Evolutionary conservation across 129 eudicot species (phyloP), one percentile per base, ranked within the genome.

Genomic region (Mikania micrantha): DNA sequence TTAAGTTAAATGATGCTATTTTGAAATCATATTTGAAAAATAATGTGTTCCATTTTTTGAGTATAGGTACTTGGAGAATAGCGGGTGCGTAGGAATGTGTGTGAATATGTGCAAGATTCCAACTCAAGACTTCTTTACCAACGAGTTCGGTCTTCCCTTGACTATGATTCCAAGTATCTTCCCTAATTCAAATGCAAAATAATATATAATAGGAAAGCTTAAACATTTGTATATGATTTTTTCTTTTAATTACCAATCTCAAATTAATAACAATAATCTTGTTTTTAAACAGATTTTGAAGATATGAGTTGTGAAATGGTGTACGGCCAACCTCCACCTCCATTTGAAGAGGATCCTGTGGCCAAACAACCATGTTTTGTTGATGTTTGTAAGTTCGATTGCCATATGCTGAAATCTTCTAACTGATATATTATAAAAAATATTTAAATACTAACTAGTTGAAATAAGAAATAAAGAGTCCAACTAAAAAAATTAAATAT

Each of bases 221-320:
- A 17, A 11, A 24, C 29, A 12, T 16, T 9, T 27, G 11, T 24
- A 9, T 1, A 32, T 16, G 25, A 9, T 25, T 44, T 27, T 6
- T n/a, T n/a, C n/a, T n/a, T n/a, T n/a, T n/a, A n/a, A n/a, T n/a
- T n/a, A n/a, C 16, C 19, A 9, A 22, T 45, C 16, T 28, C 1
- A 45, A 70, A 42, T 6, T n/a, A 4, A 38, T 64, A 40, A 64
- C 65, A 21, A n/a, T 0, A 27, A 16, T n/a, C 19, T 70, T 56
- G 36, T 54, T 22, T 7, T 20, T 35, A 15, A 32, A 70, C 78
- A 93, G 98, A 93, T 81, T 93, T 93, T 81, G 98, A 93, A 77
- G 98, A 93, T 54, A 93, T 93, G 98, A 93, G 98, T 72, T 93
- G 98, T 48, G 98, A 93, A 65, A 93, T 93, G 98, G 85, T 86